Percentiles rank a stretch among this genome's conserved stretches.
Conservation (phyloP, 1,284 basidiomycete species). For the Ceratobasidium sp. region DNA sequence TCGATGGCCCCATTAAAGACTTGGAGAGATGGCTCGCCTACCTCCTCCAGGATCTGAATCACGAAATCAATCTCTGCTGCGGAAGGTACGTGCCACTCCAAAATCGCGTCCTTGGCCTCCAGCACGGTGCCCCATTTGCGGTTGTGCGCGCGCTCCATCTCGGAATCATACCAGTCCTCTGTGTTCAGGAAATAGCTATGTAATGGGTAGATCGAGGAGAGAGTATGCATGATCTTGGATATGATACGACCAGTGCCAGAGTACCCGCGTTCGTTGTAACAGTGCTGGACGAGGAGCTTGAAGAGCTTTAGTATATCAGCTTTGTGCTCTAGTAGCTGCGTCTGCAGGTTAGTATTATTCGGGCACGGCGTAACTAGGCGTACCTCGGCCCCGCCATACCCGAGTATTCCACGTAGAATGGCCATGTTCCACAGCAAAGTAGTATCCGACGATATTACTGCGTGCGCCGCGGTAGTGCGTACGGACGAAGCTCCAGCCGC, state of each 20-base stretch:
- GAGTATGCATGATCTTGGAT: constrained; percentile 80
- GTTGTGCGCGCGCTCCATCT: constrained; percentile 79
- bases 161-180: constrained; percentile 82
- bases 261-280: constrained; percentile 92
- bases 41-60: constrained; percentile 79
- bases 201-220: constrained; percentile 83
- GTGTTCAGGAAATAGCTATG: constrained; percentile 88
- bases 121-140: constrained; percentile 87
- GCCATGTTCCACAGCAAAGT: constrained; percentile 93
- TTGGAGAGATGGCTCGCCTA: constrained; percentile 75
- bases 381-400: constrained; percentile 75
- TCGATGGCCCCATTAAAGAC: constrained; percentile 76
- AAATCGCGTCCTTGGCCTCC: constrained; percentile 80
- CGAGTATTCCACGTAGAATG: constrained; percentile 82
- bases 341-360: constrained; percentile 42
- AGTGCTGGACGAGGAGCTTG: constrained; percentile 77
- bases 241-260: constrained; percentile 84
- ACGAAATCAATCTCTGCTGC: constrained; percentile 84
- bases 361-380: constrained; percentile 51
- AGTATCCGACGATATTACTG: constrained; percentile 87
- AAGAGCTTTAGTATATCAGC: constrained; percentile 77
- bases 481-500: constrained; percentile 93
- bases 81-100: constrained; percentile 91
- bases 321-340: constrained; percentile 78
- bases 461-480: constrained; percentile 85